Evolutionary conservation across 2,329 filamentous ascomycete species (phyloP), one percentile per base, ranked within the genome.

Genomic region (Aspergillus sp.): DNA sequence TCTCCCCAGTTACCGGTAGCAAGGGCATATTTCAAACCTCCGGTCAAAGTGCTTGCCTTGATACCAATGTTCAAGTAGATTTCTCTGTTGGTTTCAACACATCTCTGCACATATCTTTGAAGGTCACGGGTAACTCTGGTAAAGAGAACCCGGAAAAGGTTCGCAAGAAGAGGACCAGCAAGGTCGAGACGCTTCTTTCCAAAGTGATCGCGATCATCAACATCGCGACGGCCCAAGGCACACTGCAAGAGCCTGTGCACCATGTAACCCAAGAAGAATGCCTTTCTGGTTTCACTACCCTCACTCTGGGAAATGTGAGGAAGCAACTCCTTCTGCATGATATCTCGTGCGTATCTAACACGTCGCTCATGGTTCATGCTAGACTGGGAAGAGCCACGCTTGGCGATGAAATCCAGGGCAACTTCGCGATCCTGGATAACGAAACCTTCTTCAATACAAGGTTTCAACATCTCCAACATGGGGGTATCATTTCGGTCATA

Each of bases 1-100:
- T 98, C 93, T 61, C 93, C 94, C 94, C 93, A 98, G 70, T 98
- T 98, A 54, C 93, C 93, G 10, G 93, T 98, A 27, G 93, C 91
- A 49, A 98, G 76, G 41, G 93, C 96, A 70, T 98, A 98, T 65
- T 96, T 95, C 53, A 98, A 72, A 39, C 91, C 93, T 62, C 93
- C 94, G 13, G 90, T 95, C 54, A 98, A 78, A 13, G 93, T 95
- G 50, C 83, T 86, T 19, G 86, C 84, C 73, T 96, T 97, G 60
- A 97, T 86, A 54, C 90, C 93, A 46, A 95, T 80, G 10, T 88
- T 88, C 34, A 97, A 73, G 52, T 93, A 93, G 73, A 98, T 96
- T 50, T 95, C 88, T 48, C 84, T 81, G 67, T 86, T 88, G 42
- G 83, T 84, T 68, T 98, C 90, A 40, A 98, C 89, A 57, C 90